A percentile compares a stretch with the other conserved stretches of the same genome.
Evolutionary conservation across 805 yeast species (phyloP).

Genomic region (Wickerhamomyces subpelliculosus): DNA sequence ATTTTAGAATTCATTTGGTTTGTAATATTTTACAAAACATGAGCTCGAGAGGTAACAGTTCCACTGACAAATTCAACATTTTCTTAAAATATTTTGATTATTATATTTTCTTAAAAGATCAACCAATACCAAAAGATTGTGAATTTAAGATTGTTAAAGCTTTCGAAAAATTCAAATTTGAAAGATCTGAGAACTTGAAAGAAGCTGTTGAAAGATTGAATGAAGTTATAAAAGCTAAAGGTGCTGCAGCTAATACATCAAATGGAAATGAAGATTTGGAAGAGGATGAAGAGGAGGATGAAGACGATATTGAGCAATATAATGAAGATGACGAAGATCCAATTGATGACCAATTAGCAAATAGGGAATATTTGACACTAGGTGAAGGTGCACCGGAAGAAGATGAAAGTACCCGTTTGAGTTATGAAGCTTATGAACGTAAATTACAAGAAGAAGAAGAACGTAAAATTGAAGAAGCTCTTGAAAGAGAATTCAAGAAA

Average conservation of each 20-base stretch:
- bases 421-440: conserved; percentile 31
- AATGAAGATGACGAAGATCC: conserved; percentile 16
- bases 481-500: conserved; percentile 51
- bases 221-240: conserved; percentile 18
- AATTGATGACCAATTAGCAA: conserved; percentile 20
- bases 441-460: conserved; percentile 35
- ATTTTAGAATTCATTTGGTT: conserved; percentile 60
- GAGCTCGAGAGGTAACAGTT: conserved; percentile 11
- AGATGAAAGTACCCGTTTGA: conserved; percentile 23
- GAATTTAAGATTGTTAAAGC: conserved; percentile 44
- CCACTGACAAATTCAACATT: conserved; percentile 23
- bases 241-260: conserved; percentile 6
- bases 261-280: conserved; percentile 21
- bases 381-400: conserved; percentile 19
- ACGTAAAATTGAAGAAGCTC: conserved; percentile 37
- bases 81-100: conserved; percentile 64
- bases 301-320: conserved; percentile 19
- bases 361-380: too few relatives aligned
- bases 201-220: conserved; percentile 39
- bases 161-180: conserved; percentile 30
- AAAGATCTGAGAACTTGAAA: conserved; percentile 28
- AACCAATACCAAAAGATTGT: conserved; percentile 58
- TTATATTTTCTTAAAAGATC: conserved; percentile 53
- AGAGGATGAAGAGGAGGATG: conserved; percentile 21
- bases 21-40: conserved; percentile 33